phyloP scores from a whole-genome alignment of 1,139 yeast genomes.

The Nakaseomyces delphensis region DNA sequence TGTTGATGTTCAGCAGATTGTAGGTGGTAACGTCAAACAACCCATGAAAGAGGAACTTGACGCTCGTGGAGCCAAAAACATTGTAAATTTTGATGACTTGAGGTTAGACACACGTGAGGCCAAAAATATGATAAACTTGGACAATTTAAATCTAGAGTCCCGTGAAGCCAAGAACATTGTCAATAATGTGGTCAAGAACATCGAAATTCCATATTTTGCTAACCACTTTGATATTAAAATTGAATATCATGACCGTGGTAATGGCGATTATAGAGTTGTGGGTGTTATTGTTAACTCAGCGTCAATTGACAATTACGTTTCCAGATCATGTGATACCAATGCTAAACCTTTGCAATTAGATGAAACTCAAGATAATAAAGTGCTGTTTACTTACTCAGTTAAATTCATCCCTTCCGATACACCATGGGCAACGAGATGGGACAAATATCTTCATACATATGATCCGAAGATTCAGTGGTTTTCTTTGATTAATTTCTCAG shows the following conservation, averaged over 20 bases:
- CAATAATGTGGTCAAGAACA: conserved; percentile 12
- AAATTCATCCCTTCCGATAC: conserved; percentile 59
- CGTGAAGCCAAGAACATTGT: conserved; percentile 14
- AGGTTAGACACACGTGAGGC: conserved; percentile 19
- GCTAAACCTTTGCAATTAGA: conserved; percentile 38
- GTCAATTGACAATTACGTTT: conserved; percentile 38
- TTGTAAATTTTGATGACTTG: not conserved
- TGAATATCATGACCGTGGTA: conserved; percentile 75
- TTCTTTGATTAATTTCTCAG: conserved; percentile 74
- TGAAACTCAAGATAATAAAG: conserved; percentile 36
- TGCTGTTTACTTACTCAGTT: conserved; percentile 55
- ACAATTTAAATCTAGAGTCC: too few relatives aligned
- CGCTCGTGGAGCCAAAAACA: not conserved
- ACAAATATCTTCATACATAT: conserved; percentile 81
- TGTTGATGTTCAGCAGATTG: conserved; percentile 34
- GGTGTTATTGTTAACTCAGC: conserved; percentile 74
- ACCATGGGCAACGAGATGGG: conserved; percentile 99
- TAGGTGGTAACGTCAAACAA: conserved; percentile 10
- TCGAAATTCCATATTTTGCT: conserved; percentile 43
- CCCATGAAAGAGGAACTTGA: conserved; percentile 3
- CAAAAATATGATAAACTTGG: not conserved
- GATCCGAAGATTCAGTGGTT: conserved; percentile 96
- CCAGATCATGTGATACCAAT: conserved; percentile 37
- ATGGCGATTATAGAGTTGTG: conserved; percentile 70
- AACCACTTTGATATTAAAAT: conserved; percentile 74